Evolutionary conservation across 345 rosid genomes (phyloP), one percentile per base, ranked within the genome.

Genomic region (Brassica nigra): DNA sequence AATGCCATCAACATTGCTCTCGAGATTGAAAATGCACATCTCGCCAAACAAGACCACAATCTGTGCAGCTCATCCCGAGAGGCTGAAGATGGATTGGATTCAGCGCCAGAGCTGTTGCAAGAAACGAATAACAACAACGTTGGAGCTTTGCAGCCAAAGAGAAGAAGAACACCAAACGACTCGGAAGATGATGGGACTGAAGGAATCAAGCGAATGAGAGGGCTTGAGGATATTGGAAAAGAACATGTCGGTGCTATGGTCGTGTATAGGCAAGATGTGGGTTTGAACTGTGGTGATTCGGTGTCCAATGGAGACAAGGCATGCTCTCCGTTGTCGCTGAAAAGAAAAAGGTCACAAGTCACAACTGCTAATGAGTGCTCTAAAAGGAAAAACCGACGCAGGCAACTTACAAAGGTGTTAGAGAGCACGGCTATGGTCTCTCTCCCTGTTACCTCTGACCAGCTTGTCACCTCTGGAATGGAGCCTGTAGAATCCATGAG

Each of bases 171-270:
- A 12, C 97, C 97, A 14, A 96, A 92, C 84, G 98, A 92, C 83
- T 96, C 97, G 0, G 98, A 92, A 86, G 99, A 92, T 84, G 99
- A 95, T 87, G 99, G 99, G 78, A 88, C 85, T 44, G 98, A 88
- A 87, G 93, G 97, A 71, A 87, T 77, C 76, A 92, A 92, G 90
- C 91, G 99, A 0, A 96, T 96, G 99, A 92, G 93, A 89, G 99
- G 98, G 67, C 97, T 92, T 72, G 94, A 87, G 86, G 98, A 96
- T 86, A 84, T 96, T 62, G 98, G 94, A 20, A 90, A 79, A 77
- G 87, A 59, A 37, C 89, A 73, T 33, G 78, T 70, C 16, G 82
- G 84, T 37, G 84, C 76, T 58, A 39, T 71, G 63, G 73, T 33
- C 12, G 88, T 84, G 74, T 70, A 16, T 23, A 85, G 74, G 63